Conservation (phyloP, 495 filamentous ascomycete genomes). For the Zalerion maritima region DNA sequence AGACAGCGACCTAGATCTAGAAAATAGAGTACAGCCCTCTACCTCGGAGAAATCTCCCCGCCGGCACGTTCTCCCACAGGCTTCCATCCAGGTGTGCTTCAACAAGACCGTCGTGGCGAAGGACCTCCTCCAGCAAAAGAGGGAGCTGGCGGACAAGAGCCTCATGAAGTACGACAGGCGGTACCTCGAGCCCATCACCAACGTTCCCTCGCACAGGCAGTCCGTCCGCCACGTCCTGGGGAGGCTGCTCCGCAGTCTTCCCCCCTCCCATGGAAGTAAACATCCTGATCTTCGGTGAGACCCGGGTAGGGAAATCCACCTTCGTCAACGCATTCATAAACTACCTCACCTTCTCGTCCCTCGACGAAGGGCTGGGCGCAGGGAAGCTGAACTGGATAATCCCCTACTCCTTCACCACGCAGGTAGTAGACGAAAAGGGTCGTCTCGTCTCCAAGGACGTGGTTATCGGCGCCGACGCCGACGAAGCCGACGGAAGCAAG, state of each 20-base stretch:
- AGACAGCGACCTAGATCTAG: too few species aligned
- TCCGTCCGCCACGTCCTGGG: conserved; percentile 6
- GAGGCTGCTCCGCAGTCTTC: too few species aligned
- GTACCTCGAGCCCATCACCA: background rate
- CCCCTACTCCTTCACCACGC: conserved; percentile 10
- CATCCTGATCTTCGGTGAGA: conserved; percentile 15
- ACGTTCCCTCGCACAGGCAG: conserved; percentile 2
- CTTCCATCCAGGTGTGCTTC: too few species aligned
- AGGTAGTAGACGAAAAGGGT: conserved; percentile 3
- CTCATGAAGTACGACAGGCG: conserved; percentile 4
- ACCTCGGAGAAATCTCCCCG: too few species aligned
- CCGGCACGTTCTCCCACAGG: too few species aligned
- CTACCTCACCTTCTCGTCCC: conserved; percentile 8
- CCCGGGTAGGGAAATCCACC: conserved; percentile 16
- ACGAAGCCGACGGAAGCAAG: background rate
- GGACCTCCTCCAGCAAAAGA: conserved; percentile 3
- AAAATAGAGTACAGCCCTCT: too few species aligned
- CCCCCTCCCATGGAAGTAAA: conserved; percentile 7
- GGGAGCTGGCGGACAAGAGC: conserved; percentile 1
- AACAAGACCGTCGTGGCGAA: background rate
- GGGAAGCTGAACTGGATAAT: conserved; percentile 10
- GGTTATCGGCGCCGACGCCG: background rate
- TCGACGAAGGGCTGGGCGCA: conserved; percentile 10
- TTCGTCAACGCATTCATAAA: conserved; percentile 18
- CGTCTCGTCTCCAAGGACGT: background rate